These are phyloP conservation scores for Cryomyces antarcticus DNA, from an alignment of 495 filamentous ascomycete genomes.

Conservation along the genomic window DNA sequence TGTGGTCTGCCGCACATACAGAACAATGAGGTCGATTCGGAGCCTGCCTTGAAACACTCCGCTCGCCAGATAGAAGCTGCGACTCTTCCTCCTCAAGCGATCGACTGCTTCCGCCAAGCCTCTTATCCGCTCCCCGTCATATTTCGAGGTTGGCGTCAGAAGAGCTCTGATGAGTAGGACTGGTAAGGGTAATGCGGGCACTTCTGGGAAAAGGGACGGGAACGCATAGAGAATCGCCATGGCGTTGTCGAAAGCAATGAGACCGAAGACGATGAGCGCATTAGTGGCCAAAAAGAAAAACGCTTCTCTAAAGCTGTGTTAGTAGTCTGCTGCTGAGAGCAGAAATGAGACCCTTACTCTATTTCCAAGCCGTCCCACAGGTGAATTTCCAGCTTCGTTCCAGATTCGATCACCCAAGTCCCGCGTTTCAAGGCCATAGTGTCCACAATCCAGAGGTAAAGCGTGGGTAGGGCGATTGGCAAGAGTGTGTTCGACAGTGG, in stretches of 20 bases:
- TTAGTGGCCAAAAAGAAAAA: slow-evolving; percentile 49
- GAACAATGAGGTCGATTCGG: slow-evolving; percentile 40
- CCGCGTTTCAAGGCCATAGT: slow-evolving; percentile 37
- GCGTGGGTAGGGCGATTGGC: slow-evolving; percentile 38
- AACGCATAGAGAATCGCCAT: slow-evolving; percentile 36
- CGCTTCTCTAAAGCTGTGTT: slow-evolving; percentile 25
- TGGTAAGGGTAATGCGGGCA: slow-evolving; percentile 24
- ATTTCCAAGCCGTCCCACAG: slow-evolving; percentile 43
- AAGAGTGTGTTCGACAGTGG: slow-evolving; percentile 28
- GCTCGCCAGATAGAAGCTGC: slow-evolving; percentile 50
- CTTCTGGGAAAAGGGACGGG: slow-evolving; percentile 24
- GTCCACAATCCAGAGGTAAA: slow-evolving; percentile 47
- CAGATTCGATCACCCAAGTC: slow-evolving; percentile 42
- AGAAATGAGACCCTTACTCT: slow-evolving; percentile 19
- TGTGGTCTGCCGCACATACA: slow-evolving; percentile 14
- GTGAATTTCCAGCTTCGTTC: slow-evolving; percentile 36
- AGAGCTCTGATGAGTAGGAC: slow-evolving; percentile 25
- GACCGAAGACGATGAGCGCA: slow-evolving; percentile 40
- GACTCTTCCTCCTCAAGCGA: slow-evolving; percentile 34
- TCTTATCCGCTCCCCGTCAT: slow-evolving; percentile 29
- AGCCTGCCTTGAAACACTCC: slow-evolving; percentile 39
- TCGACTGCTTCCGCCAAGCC: slow-evolving; percentile 33
- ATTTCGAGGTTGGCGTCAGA: slow-evolving; percentile 20
- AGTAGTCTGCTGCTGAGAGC: slow-evolving; percentile 1
- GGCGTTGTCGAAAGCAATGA: slow-evolving; percentile 41